Base-by-base conservation (phyloP, 257 asterid genomes). In the Leonotis leonurus region DNA sequence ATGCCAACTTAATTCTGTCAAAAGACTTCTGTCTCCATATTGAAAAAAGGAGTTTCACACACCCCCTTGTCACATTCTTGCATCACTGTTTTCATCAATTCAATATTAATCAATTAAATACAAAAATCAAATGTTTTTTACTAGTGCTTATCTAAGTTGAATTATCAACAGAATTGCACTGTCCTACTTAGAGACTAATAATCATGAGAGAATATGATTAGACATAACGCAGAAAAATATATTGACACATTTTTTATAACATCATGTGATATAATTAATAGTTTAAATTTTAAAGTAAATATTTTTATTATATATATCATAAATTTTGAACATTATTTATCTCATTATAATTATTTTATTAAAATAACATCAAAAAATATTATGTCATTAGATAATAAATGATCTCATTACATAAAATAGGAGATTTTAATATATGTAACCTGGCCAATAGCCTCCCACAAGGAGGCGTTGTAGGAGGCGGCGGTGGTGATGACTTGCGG, bases 401-500 rank as follows among this genome's bases (percentile, higher is more conserved):
- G 0, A 6, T n/a, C 18, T 44, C 5, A 44, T 44, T 4, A 44
- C 27, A 54, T 37, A 57, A 57, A 37, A 36, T 36, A 35, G 17
- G 55, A 16, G 14, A 40, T 22, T 22, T n/a, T n/a, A n/a, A n/a
- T 37, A 10, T n/a, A 33, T 68, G 26, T 66, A 62, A 83, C 98
- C 88, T 82, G 85, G 68, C 98, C 98, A 57, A 87, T 85, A 30
- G 83, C 78, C 68, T 85, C 88, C 98, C 98, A 90, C 70, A 90
- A 74, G 0, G 96, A 74, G 39, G 81, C 73, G 50, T 90, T 90
- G 65, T 83, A 90, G 2, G 95, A 79, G 59, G 98, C 89, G 0
- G 89, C 95, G 0, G 95, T 75, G 61, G 95, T 86, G 67, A 90
- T 90, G 14, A 90, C 98, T 66, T 90, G 98, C 2, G 98, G 98